Evolutionary conservation across 2,329 filamentous ascomycete genomes (phyloP), one percentile per base, ranked within the genome.

Genomic region (Lecanosticta acicola): DNA sequence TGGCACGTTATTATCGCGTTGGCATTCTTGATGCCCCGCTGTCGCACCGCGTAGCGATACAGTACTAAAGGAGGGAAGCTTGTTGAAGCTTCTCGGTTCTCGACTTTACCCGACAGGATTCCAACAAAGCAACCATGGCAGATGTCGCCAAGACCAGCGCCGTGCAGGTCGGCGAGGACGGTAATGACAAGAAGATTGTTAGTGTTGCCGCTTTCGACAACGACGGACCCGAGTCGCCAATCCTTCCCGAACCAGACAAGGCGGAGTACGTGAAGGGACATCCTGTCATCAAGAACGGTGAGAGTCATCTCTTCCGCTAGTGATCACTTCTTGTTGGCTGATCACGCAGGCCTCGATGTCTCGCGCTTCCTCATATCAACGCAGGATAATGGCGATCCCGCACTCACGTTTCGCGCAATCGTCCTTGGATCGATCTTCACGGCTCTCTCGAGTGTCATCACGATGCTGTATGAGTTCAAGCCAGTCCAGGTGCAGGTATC

Each of bases 381-480:
- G 11, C 39, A 39, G 34, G 47, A 49, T 26, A 43, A 49, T 32
- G 43, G 43, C n/a, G 47, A 49, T 35, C 47, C 47, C 11, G 43
- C 47, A 11, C 43, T 49, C 32, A 49, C 47, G 8, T 49, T 49
- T 26, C 47, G 47, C 11, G 45, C 43, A 7, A 49, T 49, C 4
- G 34, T 49, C 10, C 42, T 49, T 3, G 47, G 47, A 3, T 38
- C 43, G 1, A n/a, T 41, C 5, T 49, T 49, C 39, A 49, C 47
- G 3, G 47, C 43, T 3, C 40, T 49, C 2, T 49, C 47, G 10
- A 49, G 43, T 20, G 47, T 49, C 9, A 49, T 49, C 10, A 43
- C 43, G 1, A 49, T 49, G 47, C 33, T 49, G 3, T 49, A 49
- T 19, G 19, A 42, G n/a, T 49, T 49, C 39, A 49, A 49, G 16